Evolutionary conservation across 768 basidiomycete genomes (phyloP), one percentile per base, ranked within the genome.

Genomic region (Boletus sensibilis): DNA sequence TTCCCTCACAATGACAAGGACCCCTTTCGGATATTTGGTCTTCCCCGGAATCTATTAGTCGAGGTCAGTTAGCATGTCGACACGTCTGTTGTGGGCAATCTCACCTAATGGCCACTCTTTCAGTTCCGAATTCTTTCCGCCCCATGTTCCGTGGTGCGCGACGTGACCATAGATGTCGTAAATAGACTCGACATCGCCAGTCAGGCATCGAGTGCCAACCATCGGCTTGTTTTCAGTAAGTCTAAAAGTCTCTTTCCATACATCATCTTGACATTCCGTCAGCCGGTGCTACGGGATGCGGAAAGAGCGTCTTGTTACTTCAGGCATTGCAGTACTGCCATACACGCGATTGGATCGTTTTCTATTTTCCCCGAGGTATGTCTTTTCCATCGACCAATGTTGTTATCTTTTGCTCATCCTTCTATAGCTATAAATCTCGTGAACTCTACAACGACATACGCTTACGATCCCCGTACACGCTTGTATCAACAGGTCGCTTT

Each of bases 321-420:
- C 94, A 97, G 69, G 80, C 87, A 0, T 83, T 90, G 0, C 78
- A 88, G 38, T 85, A 91, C 59, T 86, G 85, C 34, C 63, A 79
- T 11, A 71, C 79, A 3, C 79, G 82, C 21, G 80, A 81, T 27
- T 94, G 92, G 90, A 79, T 95, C 21, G 90, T 93, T 18, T 71
- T 95, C 18, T 97, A 94, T 68, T 81, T 94, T 25, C 92, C 94
- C 4, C 78, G 87, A 73, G 84, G 92, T 90, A 33, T 46, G 79
- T 71, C 29, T 12, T 25, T 35, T 20, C 18, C 29, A 11, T 16
- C 37, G 9, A 44, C 23, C n/a, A 25, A 31, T 14, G 5, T 41
- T 12, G 34, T 11, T 38, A 14, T 16, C 1, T 31, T 37, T 37
- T 23, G 3, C 29, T 52, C 41, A 68, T 40, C 20, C 3, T 23